Conservation (phyloP, 139 green algal genomes). For the Micromonas pusilla region DNA sequence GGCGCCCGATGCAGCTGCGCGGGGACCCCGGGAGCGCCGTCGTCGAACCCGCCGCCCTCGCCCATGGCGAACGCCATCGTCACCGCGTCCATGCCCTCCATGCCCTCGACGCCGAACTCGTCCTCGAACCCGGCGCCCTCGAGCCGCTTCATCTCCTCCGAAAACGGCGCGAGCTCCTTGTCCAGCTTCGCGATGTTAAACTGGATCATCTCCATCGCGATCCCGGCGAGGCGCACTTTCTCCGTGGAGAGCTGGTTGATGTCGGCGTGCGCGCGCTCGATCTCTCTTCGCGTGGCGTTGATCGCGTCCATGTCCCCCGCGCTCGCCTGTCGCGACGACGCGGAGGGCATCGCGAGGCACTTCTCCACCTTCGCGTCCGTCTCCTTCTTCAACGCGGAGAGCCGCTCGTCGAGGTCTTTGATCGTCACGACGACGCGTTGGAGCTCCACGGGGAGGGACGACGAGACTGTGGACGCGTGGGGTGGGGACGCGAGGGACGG, state of each 20-base stretch:
- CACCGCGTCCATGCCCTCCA: neutral
- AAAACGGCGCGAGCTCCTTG: neutral
- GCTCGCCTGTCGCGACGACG: neutral
- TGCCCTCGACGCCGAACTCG: neutral
- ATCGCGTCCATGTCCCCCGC: neutral
- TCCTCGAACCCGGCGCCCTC: neutral
- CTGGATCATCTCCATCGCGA: slow-evolving; percentile 19
- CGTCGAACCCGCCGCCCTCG: neutral
- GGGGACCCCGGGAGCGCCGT: too few relatives aligned
- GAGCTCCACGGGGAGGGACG: slow-evolving; percentile 10
- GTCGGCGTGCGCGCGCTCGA: neutral
- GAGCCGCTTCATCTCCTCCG: slow-evolving; percentile 1
- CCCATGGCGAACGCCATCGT: neutral
- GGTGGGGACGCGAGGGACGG: neutral
- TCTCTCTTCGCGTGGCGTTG: neutral
- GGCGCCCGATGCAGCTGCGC: neutral
- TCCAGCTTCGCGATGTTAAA: slow-evolving; percentile 1
- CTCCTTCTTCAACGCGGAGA: neutral
- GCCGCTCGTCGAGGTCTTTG: neutral
- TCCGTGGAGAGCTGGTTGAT: slow-evolving; percentile 15
- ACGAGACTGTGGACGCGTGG: neutral
- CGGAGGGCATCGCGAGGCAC: neutral
- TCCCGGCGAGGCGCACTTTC: slow-evolving; percentile 7
- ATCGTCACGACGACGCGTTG: slow-evolving; percentile 19
- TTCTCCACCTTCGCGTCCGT: neutral